Conservation (phyloP, 495 filamentous ascomycete genomes). For the Cercophora newfieldiana region DNA sequence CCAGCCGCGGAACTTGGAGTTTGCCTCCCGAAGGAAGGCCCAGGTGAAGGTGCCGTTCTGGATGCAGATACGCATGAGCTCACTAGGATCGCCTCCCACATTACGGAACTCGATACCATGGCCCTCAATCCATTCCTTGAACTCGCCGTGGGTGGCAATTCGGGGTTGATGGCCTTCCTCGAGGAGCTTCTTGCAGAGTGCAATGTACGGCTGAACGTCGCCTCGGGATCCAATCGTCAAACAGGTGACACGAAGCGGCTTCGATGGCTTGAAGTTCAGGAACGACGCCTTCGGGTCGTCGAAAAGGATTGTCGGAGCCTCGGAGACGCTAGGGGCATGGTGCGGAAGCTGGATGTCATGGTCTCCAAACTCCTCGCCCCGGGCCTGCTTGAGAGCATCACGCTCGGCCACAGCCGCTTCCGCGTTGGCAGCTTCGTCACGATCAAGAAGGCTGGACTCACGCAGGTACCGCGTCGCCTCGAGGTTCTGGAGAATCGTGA, state of each 20-base stretch:
- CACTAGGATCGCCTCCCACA: constrained; percentile 88
- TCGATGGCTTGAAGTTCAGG: constrained; percentile 87
- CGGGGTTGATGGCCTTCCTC: constrained; percentile 82
- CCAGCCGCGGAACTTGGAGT: constrained; percentile 88
- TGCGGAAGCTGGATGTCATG: constrained; percentile 60
- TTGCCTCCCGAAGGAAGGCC: constrained; percentile 84
- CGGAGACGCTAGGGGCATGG: constrained; percentile 49
- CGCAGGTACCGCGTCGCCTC: constrained; percentile 71
- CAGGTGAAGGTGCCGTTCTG: constrained; percentile 98
- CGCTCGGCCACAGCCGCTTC: constrained; percentile 82
- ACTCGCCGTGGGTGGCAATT: constrained; percentile 92
- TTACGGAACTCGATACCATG: constrained; percentile 91
- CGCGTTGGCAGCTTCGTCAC: constrained; percentile 68
- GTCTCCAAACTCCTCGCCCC: constrained; percentile 58
- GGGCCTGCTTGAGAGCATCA: constrained; percentile 76
- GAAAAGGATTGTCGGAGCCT: constrained; percentile 75
- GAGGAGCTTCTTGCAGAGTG: constrained; percentile 86
- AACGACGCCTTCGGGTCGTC: constrained; percentile 92
- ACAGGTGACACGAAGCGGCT: constrained; percentile 85
- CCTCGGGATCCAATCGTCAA: constrained; percentile 94
- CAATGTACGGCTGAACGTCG: constrained; percentile 97
- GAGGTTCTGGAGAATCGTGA: constrained; percentile 74
- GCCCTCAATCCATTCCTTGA: constrained; percentile 80
- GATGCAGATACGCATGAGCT: constrained; percentile 93
- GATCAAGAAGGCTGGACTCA: constrained; percentile 68